Percentiles rank a stretch among this genome's conserved stretches.
These are phyloP conservation scores for Moricandia moricandioides DNA, from an alignment of 345 rosid species.

Conservation along the genomic window DNA sequence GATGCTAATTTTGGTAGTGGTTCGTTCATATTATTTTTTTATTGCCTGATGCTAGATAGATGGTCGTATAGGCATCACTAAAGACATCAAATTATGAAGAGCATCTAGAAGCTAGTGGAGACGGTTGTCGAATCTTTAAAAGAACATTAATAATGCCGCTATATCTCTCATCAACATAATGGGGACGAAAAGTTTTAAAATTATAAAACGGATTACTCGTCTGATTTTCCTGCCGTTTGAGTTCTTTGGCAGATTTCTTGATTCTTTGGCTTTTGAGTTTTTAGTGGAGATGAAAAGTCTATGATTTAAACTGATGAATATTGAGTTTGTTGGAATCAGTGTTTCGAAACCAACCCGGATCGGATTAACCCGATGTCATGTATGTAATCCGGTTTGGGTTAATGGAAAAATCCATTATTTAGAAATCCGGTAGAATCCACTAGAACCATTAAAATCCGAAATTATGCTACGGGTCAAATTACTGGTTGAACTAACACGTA, in stretches of 20 bases:
- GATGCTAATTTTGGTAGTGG: background rate
- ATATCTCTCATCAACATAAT: too few species aligned
- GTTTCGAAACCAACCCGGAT: too few species aligned
- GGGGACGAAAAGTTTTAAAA: too few species aligned
- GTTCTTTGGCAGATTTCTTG: background rate
- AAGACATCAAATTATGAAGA: background rate
- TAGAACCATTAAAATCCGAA: too few species aligned
- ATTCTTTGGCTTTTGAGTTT: background rate
- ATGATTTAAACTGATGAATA: background rate
- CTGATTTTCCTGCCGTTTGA: background rate
- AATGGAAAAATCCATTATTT: too few species aligned
- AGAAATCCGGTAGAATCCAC: too few species aligned
- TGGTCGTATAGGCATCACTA: background rate
- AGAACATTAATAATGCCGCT: too few species aligned
- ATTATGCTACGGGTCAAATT: too few species aligned
- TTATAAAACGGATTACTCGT: background rate
- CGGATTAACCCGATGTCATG: too few species aligned
- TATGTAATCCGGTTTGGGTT: too few species aligned
- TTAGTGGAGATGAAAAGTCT: background rate
- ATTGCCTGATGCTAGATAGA: background rate
- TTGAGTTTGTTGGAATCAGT: background rate
- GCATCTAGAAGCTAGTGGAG: background rate
- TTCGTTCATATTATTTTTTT: background rate
- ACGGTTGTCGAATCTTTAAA: too few species aligned
- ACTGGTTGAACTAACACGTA: too few species aligned